Base-by-base conservation (phyloP, 73 alveolate species). In the Paramecium octaurelia region DNA sequence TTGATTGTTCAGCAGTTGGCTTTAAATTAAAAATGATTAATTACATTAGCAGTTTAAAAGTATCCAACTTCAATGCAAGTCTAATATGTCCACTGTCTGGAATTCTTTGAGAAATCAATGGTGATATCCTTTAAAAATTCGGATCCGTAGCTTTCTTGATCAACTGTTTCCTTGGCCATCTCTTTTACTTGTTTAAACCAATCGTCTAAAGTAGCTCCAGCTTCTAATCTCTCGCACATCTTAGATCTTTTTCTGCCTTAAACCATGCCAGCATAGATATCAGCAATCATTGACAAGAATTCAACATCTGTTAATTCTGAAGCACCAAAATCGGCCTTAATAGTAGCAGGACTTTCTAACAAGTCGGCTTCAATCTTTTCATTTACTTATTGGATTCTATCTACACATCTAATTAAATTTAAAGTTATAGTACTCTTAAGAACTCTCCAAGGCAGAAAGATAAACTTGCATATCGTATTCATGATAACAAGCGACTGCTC, bases 41-140 rank as follows among this genome's bases (percentile, higher is more conserved):
- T n/a, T 27, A 58, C 75, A 89, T 54, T 92, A 85, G 86, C 96
- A 93, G 95, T 93, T 76, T 93, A 88, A 88, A 93, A 92, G 75
- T 87, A 95, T 27, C 94, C 97, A n/a, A 95, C 80, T 76, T 95
- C 95, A 85, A 94, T 86, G 93, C 97, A 95, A 58, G 87, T 91
- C 88, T 95, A 92, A 83, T 90, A 95, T 38, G 85, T 88, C 97
- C 97, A 95, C 85, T 95, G 93, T 85, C 97, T 93, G 7, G 92
- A 93, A 60, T 93, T 88, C 40, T 64, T 90, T 10, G 80, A 24
- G 46, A 44, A 85, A 76, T 92, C 95, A 46, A 86, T 75, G 20
- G 93, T 86, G 20, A 93, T 92, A 20, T 94, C 73, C 58, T 70
- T 73, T 16, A 94, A 85, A 58, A 83, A 92, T 23, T 86, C 73